Base-by-base conservation (phyloP, 2,329 filamentous ascomycete species). In the Phaeosphaeria sp. region DNA sequence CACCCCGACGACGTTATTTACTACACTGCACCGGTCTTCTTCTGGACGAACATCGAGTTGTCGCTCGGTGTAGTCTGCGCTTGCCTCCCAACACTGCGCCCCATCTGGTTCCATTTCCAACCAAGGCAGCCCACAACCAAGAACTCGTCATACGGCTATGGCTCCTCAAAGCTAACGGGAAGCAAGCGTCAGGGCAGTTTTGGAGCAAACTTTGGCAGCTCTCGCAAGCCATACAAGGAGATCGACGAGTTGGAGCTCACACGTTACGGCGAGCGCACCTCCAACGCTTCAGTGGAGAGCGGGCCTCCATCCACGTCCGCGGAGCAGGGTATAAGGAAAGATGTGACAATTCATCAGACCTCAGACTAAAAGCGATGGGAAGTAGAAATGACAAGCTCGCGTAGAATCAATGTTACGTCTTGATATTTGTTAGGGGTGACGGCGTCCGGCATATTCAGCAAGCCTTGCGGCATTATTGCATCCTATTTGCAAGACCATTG, bases 41-140 rank as follows among this genome's bases (percentile, higher is more conserved):
- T 72, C 55, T 72, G 69, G 69, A 68, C 64, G 2, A 71, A 72
- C 52, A 71, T 72, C 47, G 68, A 72, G 54, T 62, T 71, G 6
- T 70, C 67, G 3, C 42, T 72, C 1, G 69, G 63, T 1, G 56
- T 72, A 11, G 65, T 71, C 6, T 69, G 62, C 56, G 60, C 66
- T 6, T 71, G 68, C 20, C 62, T 72, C 1, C 69, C 69, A 6
- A 71, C 65, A 10, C 39, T 72, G 21, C 62, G 69, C 17, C 69
- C 69, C 1, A 68, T 72, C 17, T 72, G 62, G 61, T 60, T 63
- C 15, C 57, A 62, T 50, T 67, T 66, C 36, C 50, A 55, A 22
- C 63, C 68, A 5, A 50, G 55, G 17, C 50, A 61, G 25, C 46
- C 41, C 25, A 55, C 60, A 23, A 56, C 57, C 2, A 60, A 54